A percentile compares a stretch with the other conserved stretches of the same genome.
Evolutionary conservation across 2,329 filamentous ascomycete species (phyloP).

Genomic region (Graphilbum ipis-grandicollis): DNA sequence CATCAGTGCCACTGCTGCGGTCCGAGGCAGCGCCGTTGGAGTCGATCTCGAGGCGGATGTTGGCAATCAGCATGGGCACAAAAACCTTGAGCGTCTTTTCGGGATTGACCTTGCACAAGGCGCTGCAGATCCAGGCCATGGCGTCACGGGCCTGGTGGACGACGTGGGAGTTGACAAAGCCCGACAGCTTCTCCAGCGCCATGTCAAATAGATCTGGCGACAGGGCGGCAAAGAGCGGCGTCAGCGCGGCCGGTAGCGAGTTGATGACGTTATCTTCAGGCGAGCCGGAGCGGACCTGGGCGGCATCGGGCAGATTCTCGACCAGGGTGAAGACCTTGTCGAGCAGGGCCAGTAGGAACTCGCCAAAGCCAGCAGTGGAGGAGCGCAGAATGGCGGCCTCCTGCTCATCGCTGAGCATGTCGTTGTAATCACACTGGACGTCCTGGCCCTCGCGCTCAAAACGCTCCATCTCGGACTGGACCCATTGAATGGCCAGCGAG

Average conservation of each 20-base stretch:
- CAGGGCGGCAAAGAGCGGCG: slow-evolving; percentile 74
- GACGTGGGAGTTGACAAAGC: slow-evolving; percentile 84
- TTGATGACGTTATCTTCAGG: slow-evolving; percentile 97
- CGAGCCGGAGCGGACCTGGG: slow-evolving; percentile 71
- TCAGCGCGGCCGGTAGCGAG: slow-evolving; percentile 78
- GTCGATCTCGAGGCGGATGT: slow-evolving; percentile 91
- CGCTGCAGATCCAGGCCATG: slow-evolving; percentile 97
- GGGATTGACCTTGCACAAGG: slow-evolving; percentile 86
- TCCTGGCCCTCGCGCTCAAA: slow-evolving; percentile 80
- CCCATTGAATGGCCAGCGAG: slow-evolving; percentile 75
- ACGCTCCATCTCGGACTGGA: slow-evolving; percentile 81
- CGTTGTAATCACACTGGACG: slow-evolving; percentile 69
- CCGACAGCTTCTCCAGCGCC: slow-evolving; percentile 76
- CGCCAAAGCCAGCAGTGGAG: slow-evolving; percentile 82
- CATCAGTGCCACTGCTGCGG: slow-evolving; percentile 81
- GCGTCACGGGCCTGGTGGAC: slow-evolving; percentile 94
- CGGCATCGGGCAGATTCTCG: slow-evolving; percentile 86
- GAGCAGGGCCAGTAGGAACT: slow-evolving; percentile 80
- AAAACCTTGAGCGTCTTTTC: slow-evolving; percentile 84
- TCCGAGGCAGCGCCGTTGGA: slow-evolving; percentile 93
- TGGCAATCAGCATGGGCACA: slow-evolving; percentile 74
- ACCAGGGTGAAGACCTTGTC: slow-evolving; percentile 90
- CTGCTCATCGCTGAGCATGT: slow-evolving; percentile 66
- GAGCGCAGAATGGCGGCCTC: slow-evolving; percentile 81
- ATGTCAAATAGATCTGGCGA: slow-evolving; percentile 89